A percentile compares a stretch with the other conserved stretches of the same genome.
These are phyloP conservation scores for Aspergillus indologenus DNA, from an alignment of 495 filamentous ascomycete genomes.

Conservation along the genomic window DNA sequence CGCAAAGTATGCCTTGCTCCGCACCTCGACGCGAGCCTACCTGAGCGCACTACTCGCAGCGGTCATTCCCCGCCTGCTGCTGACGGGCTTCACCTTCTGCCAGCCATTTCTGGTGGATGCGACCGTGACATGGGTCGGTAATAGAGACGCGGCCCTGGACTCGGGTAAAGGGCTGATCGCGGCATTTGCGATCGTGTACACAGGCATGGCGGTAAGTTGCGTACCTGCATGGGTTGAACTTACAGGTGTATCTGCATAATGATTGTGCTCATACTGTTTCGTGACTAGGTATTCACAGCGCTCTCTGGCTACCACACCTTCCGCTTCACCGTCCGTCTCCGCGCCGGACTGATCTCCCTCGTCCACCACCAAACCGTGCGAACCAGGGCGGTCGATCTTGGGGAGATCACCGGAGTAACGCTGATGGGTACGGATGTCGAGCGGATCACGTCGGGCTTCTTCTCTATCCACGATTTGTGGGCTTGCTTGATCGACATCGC, in stretches of 20 bases:
- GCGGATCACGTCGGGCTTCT: conserved; percentile 1
- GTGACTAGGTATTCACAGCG: neutral
- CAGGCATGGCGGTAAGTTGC: neutral
- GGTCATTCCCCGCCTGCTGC: neutral
- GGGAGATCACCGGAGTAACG: neutral
- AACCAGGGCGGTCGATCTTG: neutral
- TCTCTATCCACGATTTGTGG: conserved; percentile 5
- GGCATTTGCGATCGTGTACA: conserved; percentile 7
- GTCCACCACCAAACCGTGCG: conserved; percentile 5
- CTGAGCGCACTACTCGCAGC: conserved; percentile 2
- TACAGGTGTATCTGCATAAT: too few species aligned
- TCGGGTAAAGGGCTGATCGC: conserved; percentile 2
- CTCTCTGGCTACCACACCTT: conserved; percentile 3
- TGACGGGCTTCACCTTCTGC: conserved; percentile 12
- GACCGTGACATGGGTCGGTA: conserved; percentile 6
- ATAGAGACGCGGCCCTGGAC: neutral
- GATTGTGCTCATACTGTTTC: too few species aligned
- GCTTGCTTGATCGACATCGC: conserved; percentile 3
- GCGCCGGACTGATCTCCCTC: conserved; percentile 4
- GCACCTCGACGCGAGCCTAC: neutral
- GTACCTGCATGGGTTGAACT: too few species aligned
- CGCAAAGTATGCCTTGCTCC: conserved; percentile 1
- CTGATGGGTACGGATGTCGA: conserved; percentile 11
- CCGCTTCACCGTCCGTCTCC: conserved; percentile 6
- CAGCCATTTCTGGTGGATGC: conserved; percentile 12